phyloP scores from a whole-genome alignment of 2,329 filamentous ascomycete genomes.

The Triangularia setosa region DNA sequence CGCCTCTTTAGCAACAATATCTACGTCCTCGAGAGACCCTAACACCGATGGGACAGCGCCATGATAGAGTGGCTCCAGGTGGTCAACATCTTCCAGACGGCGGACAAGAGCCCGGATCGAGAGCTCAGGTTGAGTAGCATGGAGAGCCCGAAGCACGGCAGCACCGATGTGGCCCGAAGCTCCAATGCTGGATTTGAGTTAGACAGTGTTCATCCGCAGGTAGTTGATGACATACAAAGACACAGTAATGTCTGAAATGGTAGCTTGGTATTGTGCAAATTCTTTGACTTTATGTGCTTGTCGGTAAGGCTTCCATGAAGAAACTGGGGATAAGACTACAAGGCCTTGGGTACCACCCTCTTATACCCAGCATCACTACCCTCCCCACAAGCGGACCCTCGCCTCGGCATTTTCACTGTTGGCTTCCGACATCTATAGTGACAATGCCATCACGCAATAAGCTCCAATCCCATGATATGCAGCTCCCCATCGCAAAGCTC shows the following conservation, averaged over 20 bases:
- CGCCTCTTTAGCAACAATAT: background rate
- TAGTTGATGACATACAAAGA: background rate
- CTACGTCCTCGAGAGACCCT: conserved; percentile 1
- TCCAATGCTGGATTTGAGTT: conserved; percentile 6
- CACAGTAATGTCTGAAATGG: background rate
- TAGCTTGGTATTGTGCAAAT: no score
- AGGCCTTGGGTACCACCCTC: background rate
- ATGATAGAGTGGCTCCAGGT: background rate
- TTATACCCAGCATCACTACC: background rate
- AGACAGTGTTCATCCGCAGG: background rate
- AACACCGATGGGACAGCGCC: background rate
- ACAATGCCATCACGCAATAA: background rate
- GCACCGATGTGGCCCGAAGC: conserved; percentile 16
- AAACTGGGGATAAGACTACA: background rate
- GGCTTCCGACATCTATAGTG: background rate
- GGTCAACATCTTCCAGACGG: background rate
- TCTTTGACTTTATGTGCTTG: background rate
- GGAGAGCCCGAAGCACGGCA: conserved; percentile 6
- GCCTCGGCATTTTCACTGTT: background rate
- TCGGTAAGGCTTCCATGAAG: background rate
- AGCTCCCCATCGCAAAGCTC: background rate
- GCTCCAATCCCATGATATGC: background rate
- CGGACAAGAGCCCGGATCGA: conserved; percentile 11
- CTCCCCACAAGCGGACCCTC: background rate
- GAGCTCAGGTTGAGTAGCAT: background rate